Evolutionary conservation across 148 eudicot genomes (phyloP).

Genomic region (Selenicereus undatus): DNA sequence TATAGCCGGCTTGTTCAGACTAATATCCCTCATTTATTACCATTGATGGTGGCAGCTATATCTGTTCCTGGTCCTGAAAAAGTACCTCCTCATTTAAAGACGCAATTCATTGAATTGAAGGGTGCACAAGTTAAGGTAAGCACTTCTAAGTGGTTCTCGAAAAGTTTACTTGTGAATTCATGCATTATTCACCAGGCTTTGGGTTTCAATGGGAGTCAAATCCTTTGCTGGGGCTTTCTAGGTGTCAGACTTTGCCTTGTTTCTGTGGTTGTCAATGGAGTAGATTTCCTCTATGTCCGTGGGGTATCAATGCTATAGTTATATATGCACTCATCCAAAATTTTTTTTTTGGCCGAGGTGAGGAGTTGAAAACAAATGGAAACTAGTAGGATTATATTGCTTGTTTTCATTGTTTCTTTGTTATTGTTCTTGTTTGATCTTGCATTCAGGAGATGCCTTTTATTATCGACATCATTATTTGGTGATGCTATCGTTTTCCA

Average conservation of each 20-base stretch:
- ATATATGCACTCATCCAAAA: too few relatives aligned
- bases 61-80: slow-evolving; percentile 96
- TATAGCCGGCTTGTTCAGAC: slow-evolving; percentile 94
- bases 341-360: too few relatives aligned
- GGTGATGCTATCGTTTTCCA: too few relatives aligned
- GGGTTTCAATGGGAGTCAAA: background rate
- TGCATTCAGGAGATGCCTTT: too few relatives aligned
- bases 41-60: slow-evolving; percentile 89
- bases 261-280: background rate
- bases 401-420: too few relatives aligned
- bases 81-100: slow-evolving; percentile 82
- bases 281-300: background rate
- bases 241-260: background rate
- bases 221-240: background rate
- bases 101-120: slow-evolving; percentile 81
- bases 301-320: too few relatives aligned
- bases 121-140: slow-evolving; percentile 95
- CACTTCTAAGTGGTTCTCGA: background rate
- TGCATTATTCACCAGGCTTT: background rate
- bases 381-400: too few relatives aligned
- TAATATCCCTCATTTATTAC: slow-evolving; percentile 87
- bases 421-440: too few relatives aligned
- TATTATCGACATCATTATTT: too few relatives aligned
- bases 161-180: background rate
- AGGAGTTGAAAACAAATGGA: too few relatives aligned